Evolutionary conservation across 2,329 filamentous ascomycete genomes (phyloP).

Genomic region (Diplodia mutila): DNA sequence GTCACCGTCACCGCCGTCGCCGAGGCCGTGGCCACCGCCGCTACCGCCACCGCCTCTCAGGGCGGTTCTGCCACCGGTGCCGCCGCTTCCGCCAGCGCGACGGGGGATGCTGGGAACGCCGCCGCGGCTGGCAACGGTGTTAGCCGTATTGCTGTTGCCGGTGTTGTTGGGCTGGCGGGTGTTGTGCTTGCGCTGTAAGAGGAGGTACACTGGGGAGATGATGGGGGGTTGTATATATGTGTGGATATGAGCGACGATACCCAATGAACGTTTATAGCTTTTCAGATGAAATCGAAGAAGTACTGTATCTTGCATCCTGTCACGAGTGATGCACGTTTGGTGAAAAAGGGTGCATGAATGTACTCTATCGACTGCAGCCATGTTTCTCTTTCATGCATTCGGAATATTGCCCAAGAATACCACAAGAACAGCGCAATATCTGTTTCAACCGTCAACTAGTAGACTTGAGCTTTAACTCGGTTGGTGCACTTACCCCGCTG

Average conservation of each 20-base stretch:
- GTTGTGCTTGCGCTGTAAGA: slow-evolving; percentile 4
- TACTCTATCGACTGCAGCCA: too few species aligned
- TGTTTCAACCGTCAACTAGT: background rate
- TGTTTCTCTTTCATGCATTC: background rate
- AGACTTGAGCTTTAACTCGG: background rate
- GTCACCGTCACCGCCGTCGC: slow-evolving; percentile 35
- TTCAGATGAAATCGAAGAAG: too few species aligned
- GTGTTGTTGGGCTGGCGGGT: slow-evolving; percentile 6
- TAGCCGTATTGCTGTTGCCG: background rate
- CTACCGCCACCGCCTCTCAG: background rate
- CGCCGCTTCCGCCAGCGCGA: background rate
- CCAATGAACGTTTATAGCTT: too few species aligned
- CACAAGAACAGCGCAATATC: slow-evolving; percentile 31
- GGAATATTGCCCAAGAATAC: slow-evolving; percentile 29
- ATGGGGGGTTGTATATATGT: background rate
- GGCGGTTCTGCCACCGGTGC: background rate
- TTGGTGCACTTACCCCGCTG: slow-evolving; percentile 32
- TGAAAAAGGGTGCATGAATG: too few species aligned
- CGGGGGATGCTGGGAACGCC: background rate
- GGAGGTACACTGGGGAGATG: too few species aligned
- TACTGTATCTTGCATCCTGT: too few species aligned
- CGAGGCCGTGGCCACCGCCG: background rate
- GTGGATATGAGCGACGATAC: background rate
- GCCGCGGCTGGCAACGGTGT: background rate
- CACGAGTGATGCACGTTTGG: too few species aligned